These are phyloP conservation scores for Apiosordaria backusii DNA, from an alignment of 495 filamentous ascomycete genomes.

Conservation along the genomic window DNA sequence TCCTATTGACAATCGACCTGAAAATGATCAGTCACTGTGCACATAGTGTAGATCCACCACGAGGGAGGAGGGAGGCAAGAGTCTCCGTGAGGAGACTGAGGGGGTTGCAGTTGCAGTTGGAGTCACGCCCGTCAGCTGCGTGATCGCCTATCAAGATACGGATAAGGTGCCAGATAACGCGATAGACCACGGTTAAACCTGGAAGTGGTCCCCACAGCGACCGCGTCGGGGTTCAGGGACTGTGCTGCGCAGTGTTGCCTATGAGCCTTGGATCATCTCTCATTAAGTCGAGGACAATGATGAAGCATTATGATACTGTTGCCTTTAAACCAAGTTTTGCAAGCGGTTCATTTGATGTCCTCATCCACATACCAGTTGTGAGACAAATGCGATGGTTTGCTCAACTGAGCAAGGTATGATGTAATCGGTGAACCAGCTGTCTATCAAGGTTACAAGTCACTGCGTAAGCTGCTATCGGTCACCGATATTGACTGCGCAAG, in stretches of 20 bases:
- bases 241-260: not conserved
- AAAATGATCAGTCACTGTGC: not conserved
- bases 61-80: not conserved
- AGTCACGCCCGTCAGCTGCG: not conserved
- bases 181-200: not conserved
- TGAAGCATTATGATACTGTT: not conserved
- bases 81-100: not conserved
- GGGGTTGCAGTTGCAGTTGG: not conserved
- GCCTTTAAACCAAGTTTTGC: not conserved
- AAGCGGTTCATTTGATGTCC: not conserved
- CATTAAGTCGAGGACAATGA: too few species aligned
- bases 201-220: not conserved
- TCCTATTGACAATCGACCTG: not conserved
- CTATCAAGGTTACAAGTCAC: not conserved
- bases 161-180: not conserved
- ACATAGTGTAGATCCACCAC: not conserved
- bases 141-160: not conserved
- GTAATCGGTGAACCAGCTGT: conserved; percentile 1
- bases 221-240: not conserved
- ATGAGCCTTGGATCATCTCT: not conserved
- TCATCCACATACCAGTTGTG: not conserved
- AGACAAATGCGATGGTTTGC: not conserved
- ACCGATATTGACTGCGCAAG: not conserved
- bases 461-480: not conserved
- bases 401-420: conserved; percentile 4